A percentile compares a stretch with the other conserved stretches of the same genome.
phyloP scores from a whole-genome alignment of 495 filamentous ascomycete genomes.

The Penicillium macrosclerotiorum region DNA sequence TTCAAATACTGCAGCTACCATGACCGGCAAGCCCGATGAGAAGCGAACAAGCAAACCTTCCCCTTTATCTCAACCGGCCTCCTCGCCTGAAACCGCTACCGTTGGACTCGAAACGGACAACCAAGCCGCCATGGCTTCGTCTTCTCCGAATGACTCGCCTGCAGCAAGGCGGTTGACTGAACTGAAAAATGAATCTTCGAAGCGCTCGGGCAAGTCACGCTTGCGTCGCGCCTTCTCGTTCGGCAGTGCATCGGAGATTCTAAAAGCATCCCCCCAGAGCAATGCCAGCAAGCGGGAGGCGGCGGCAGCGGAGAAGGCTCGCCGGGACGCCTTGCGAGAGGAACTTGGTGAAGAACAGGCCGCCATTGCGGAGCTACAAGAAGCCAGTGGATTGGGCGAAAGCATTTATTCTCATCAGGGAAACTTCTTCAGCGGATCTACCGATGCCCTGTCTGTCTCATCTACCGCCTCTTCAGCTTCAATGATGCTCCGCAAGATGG shows the following conservation, averaged over 20 bases:
- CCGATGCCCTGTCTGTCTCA: slow-evolving; percentile 94
- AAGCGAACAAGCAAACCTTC: slow-evolving; percentile 77
- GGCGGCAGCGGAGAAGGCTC: slow-evolving; percentile 60
- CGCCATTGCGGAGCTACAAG: slow-evolving; percentile 87
- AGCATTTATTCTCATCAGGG: slow-evolving; percentile 91
- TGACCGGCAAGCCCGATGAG: slow-evolving; percentile 25
- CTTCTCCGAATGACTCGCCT: slow-evolving; percentile 51
- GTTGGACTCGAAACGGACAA: slow-evolving; percentile 37
- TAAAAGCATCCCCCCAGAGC: slow-evolving; percentile 71
- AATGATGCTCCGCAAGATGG: slow-evolving; percentile 99
- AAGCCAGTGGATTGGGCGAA: slow-evolving; percentile 85
- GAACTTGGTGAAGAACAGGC: slow-evolving; percentile 81
- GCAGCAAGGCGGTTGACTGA: slow-evolving; percentile 79
- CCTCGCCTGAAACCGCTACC: slow-evolving; percentile 22
- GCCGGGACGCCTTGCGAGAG: slow-evolving; percentile 67
- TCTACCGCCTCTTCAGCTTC: slow-evolving; percentile 97
- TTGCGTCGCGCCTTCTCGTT: slow-evolving; percentile 94
- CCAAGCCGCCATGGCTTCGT: slow-evolving; percentile 20
- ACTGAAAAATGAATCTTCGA: slow-evolving; percentile 69
- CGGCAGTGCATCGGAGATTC: slow-evolving; percentile 89
- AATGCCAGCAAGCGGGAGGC: slow-evolving; percentile 53
- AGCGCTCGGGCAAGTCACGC: slow-evolving; percentile 78
- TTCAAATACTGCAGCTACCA: slow-evolving; percentile 8
- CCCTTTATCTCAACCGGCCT: slow-evolving; percentile 80
- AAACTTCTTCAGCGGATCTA: slow-evolving; percentile 84